phyloP scores from a whole-genome alignment of 1,284 basidiomycete species.

The Polyporus tsugae region DNA sequence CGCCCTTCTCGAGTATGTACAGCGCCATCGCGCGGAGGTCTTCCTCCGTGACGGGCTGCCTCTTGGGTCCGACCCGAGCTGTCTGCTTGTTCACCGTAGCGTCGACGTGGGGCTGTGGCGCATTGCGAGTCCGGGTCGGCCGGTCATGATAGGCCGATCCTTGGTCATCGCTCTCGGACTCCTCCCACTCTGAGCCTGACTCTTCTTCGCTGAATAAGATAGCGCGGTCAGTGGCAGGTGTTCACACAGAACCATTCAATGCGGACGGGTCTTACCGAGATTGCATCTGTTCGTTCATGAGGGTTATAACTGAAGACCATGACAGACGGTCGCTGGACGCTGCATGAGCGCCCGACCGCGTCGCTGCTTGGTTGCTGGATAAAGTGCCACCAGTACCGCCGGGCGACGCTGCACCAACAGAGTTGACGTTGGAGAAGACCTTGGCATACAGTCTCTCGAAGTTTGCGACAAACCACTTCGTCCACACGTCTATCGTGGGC shows the following conservation, averaged over 20 bases:
- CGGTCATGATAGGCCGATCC: neutral
- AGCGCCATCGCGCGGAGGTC: constrained; percentile 8
- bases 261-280: neutral
- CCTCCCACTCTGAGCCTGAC: neutral
- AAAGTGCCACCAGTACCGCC: neutral
- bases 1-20: neutral
- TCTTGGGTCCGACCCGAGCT: too few species aligned
- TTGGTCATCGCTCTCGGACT: neutral
- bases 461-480: neutral
- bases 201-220: neutral
- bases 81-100: neutral
- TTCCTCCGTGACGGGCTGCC: neutral
- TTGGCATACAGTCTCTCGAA: neutral
- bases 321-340: neutral
- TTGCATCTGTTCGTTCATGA: neutral
- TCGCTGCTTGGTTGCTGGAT: neutral
- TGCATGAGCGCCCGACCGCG: too few species aligned
- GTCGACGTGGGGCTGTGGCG: too few species aligned
- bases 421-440: too few species aligned
- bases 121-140: too few species aligned
- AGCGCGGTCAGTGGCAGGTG: neutral
- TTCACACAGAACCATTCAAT: neutral
- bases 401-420: neutral
- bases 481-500: neutral
- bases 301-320: neutral